Conservation (phyloP, 805 yeast species). For the Starmera quercuum region DNA sequence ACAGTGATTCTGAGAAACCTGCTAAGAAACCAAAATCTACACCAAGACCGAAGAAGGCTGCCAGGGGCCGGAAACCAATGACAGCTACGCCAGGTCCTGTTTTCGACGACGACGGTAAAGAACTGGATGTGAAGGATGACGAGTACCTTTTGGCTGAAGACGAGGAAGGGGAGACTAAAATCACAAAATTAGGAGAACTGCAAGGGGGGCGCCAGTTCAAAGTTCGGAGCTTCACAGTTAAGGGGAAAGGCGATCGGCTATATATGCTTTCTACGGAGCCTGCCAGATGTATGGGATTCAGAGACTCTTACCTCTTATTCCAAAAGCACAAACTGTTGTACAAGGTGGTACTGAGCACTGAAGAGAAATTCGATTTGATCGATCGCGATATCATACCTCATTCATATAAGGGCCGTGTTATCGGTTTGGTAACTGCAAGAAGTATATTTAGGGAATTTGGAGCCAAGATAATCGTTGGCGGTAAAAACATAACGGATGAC, state of each 20-base stretch:
- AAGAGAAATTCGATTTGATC: conserved; percentile 77
- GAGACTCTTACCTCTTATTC: conserved; percentile 85
- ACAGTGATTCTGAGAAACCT: conserved; percentile 19
- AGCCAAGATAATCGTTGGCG: conserved; percentile 71
- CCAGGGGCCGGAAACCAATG: conserved; percentile 34
- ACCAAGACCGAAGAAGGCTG: conserved; percentile 21
- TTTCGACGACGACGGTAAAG: conserved; percentile 63
- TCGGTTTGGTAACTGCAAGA: conserved; percentile 86
- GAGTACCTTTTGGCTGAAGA: conserved; percentile 76
- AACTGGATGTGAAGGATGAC: conserved; percentile 57
- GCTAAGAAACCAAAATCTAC: conserved; percentile 5
- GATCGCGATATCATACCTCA: conserved; percentile 77
- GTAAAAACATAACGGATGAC: conserved; percentile 78
- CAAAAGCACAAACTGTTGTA: conserved; percentile 75
- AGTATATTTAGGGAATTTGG: conserved; percentile 91
- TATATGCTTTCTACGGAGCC: conserved; percentile 95
- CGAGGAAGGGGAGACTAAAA: conserved; percentile 68
- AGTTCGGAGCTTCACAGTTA: conserved; percentile 57
- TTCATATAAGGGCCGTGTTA: conserved; percentile 84
- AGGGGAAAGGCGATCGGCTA: conserved; percentile 53
- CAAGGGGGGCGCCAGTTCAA: conserved; percentile 69
- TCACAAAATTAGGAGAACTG: conserved; percentile 59
- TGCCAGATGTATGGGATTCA: conserved; percentile 88
- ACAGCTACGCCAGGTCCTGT: conserved; percentile 23
- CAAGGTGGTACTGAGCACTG: conserved; percentile 66